Conservation (phyloP, 1,139 yeast species). For the Protomyces pachydermus region DNA sequence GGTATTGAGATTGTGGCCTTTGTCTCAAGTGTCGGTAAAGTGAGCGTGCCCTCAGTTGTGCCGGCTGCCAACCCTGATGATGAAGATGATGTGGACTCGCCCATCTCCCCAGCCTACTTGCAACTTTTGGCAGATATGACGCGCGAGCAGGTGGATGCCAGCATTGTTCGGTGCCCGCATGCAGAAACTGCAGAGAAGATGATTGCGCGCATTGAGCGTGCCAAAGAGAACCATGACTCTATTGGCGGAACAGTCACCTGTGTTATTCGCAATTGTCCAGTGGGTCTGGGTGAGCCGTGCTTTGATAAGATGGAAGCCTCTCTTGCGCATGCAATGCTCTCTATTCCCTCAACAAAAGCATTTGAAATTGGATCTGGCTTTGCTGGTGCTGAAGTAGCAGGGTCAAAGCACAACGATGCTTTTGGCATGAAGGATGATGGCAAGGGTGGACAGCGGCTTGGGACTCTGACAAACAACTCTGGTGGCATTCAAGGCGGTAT, state of each 20-base stretch:
- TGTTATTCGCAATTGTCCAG: conserved; percentile 87
- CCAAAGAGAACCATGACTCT: conserved; percentile 83
- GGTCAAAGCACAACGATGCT: conserved; percentile 89
- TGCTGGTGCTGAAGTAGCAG: conserved; percentile 81
- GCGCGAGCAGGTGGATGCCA: conserved; percentile 82
- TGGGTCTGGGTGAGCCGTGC: conserved; percentile 95
- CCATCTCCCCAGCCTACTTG: conserved; percentile 60
- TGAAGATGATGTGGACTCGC: conserved; percentile 59
- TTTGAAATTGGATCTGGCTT: conserved; percentile 97
- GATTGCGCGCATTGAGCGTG: conserved; percentile 81
- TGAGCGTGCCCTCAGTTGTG: conserved; percentile 36
- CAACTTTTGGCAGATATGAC: conserved; percentile 67
- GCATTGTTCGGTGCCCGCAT: conserved; percentile 94
- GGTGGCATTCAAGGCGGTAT: conserved; percentile 99
- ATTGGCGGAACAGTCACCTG: conserved; percentile 98
- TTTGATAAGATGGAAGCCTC: conserved; percentile 93
- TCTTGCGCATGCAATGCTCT: conserved; percentile 95
- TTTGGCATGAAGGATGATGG: conserved; percentile 43
- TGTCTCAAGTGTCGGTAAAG: conserved; percentile 81
- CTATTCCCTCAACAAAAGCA: conserved; percentile 96
- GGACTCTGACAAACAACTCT: conserved; percentile 83
- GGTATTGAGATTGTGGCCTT: conserved; percentile 93
- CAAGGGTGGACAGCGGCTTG: conserved; percentile 45
- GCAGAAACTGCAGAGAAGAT: conserved; percentile 63
- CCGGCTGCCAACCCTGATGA: conserved; percentile 27